Base-by-base conservation (phyloP, 345 rosid genomes). In the Eucalyptus tenuipes region DNA sequence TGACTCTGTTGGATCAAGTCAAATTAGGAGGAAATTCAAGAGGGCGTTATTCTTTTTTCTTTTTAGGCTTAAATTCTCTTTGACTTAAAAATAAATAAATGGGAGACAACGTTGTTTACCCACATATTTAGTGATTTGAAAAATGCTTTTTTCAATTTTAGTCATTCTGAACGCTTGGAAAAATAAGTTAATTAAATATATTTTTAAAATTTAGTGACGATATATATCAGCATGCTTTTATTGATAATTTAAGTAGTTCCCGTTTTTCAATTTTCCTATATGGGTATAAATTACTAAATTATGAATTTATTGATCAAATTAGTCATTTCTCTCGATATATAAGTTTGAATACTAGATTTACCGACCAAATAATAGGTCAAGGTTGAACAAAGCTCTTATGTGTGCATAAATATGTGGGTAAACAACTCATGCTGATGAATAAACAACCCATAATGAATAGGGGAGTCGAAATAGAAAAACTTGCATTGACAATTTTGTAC, bases 231-330 rank as follows among this genome's bases (percentile, higher is more conserved):
- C n/a, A 10, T 55, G 10, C 33, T 27, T 61, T 27, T 27, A 27
- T 27, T 12, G 68, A 13, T 13, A 12, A 61, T 61, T 27, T 29
- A 61, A 61, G 68, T 6, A 59, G 0, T 59, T 59, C 0, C 31
- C 15, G 0, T 27, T 25, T 1, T 27, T 5, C 3, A 1, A 1
- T 0, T 57, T 59, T 27, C 0, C 31, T 6, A 27, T 12, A 59
- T 50, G 68, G 31, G 33, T 29, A 29, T 61, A 27, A 61, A 27
- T 27, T 61, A 61, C 1, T 61, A 27, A 61, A 61, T 5, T 61
- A 0, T 13, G 4, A 27, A 12, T 61, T 59, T 61, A 1, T 0
- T 55, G 10, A 0, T 10, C 7, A 61, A 61, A 61, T 0, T 61
- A 10, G 27, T 61, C 16, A 2, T 61, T 27, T 61, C 68, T 27